These are phyloP conservation scores for Xylogone sp. DNA, from an alignment of 2,329 filamentous ascomycete genomes.

Conservation along the genomic window DNA sequence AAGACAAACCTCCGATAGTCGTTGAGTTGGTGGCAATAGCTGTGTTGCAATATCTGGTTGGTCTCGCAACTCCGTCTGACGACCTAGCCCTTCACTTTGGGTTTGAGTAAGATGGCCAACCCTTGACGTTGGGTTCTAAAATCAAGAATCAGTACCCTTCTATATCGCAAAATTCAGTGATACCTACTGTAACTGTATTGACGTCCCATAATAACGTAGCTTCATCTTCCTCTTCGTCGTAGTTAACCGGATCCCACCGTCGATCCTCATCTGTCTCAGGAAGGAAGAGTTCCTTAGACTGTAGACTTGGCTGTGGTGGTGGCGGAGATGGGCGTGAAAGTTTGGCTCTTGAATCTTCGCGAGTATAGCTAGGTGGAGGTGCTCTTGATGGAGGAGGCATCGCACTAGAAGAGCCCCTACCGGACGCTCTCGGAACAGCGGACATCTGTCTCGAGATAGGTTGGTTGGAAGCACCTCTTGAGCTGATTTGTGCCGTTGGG, in stretches of 20 bases:
- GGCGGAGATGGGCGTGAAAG: constrained; percentile 46
- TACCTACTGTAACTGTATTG: constrained; percentile 57
- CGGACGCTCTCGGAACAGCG: constrained; percentile 22
- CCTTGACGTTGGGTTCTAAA: neutral
- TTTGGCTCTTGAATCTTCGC: constrained; percentile 26
- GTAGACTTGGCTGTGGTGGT: constrained; percentile 52
- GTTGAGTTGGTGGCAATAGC: constrained; percentile 67
- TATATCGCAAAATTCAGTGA: neutral
- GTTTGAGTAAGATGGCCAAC: neutral
- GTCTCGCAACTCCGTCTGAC: neutral
- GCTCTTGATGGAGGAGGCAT: constrained; percentile 22
- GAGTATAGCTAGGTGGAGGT: constrained; percentile 14
- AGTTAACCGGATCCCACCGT: constrained; percentile 68
- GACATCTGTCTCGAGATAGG: constrained; percentile 22
- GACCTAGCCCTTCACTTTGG: neutral
- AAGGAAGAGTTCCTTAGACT: constrained; percentile 69
- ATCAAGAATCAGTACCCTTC: neutral
- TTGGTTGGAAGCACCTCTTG: constrained; percentile 21
- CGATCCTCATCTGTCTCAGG: constrained; percentile 61
- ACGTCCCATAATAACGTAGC: constrained; percentile 73
- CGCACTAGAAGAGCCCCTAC: constrained; percentile 15
- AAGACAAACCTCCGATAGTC: constrained; percentile 61
- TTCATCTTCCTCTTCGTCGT: constrained; percentile 56
- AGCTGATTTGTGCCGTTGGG: constrained; percentile 19
- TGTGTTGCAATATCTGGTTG: constrained; percentile 15